A percentile compares a stretch with the other conserved stretches of the same genome.
Evolutionary conservation across 2,329 filamentous ascomycete genomes (phyloP).

Genomic region (Chaetomium sp.): DNA sequence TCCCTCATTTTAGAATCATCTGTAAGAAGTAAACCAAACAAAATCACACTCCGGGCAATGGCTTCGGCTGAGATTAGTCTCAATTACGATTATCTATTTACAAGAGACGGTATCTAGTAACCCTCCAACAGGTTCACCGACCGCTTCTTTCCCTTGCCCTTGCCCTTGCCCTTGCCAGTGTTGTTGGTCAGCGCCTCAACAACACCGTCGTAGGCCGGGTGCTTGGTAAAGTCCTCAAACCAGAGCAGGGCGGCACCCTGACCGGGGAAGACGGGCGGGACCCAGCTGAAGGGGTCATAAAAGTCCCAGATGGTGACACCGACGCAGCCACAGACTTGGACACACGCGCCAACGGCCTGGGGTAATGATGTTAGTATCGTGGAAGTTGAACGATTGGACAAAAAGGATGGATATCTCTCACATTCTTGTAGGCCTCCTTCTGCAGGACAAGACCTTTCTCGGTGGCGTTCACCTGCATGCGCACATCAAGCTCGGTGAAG

Average conservation of each 20-base stretch:
- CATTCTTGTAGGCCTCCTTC: conserved; percentile 37
- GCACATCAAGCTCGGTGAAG: conserved; percentile 55
- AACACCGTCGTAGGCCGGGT: conserved; percentile 23
- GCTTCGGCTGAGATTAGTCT: too few species aligned
- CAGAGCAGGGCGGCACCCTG: conserved; percentile 32
- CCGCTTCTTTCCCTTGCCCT: not conserved
- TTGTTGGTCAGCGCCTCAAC: conserved; percentile 21
- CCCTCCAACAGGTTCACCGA: too few species aligned
- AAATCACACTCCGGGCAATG: too few species aligned
- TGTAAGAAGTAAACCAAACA: too few species aligned
- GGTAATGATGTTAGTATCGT: not conserved
- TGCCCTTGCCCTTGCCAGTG: conserved; percentile 1
- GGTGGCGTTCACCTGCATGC: conserved; percentile 34
- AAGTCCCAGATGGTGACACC: conserved; percentile 41
- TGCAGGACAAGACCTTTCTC: conserved; percentile 38
- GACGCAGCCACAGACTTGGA: conserved; percentile 32
- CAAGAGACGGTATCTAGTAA: too few species aligned
- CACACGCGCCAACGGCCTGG: conserved; percentile 28
- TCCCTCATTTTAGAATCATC: too few species aligned
- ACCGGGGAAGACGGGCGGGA: conserved; percentile 31
- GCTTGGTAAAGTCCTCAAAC: conserved; percentile 28
- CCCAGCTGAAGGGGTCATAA: conserved; percentile 37
- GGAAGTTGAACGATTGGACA: not conserved
- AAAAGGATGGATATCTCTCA: not conserved
- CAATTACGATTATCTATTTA: too few species aligned